Base-by-base conservation (phyloP, 139 green algal species). In the Micractinium conductrix region DNA sequence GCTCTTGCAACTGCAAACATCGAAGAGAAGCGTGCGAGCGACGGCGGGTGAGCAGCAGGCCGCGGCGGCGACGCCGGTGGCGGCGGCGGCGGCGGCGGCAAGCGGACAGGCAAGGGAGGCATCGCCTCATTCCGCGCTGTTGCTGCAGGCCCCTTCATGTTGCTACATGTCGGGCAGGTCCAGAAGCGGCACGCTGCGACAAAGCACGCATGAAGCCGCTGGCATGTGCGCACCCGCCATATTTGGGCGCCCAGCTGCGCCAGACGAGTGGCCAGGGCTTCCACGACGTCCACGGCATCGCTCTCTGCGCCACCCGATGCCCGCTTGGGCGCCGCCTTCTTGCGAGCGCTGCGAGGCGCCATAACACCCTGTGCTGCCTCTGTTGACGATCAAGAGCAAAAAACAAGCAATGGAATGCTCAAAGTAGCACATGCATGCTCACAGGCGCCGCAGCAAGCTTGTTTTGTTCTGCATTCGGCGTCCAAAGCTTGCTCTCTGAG, bases 221-320 rank as follows among this genome's bases (percentile, higher is more conserved):
- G 35, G 38, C 28, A 44, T 45, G 35, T 55, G n/a, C 44, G 45
- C 58, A 43, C 76, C 76, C n/a, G 72, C 76, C 76, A 82, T 65
- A 73, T 82, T 33, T 58, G 53, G 22, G 5, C 14, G 9, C 76
- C 76, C 28, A 82, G 53, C 38, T 53, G 50, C 26, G 28, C 58
- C 38, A 82, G 40, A 53, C 76, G 76, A 9, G 62, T 14, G 22
- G 40, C 76, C 40, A 82, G 40, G 0, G 58, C 53, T 24, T 82
- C 42, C 38, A 82, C 14, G 2, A 82, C 58, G 30, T 82, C 76
- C 24, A 82, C 38, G 12, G 74, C 50, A 26, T 82, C 76, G 4
- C n/a, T n/a, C 28, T 71, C 40, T 37, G 55, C 43, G 26, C 38
- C 9, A 2, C 58, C 4, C 19, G 9, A 42, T 40, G 26, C 26